phyloP scores from a whole-genome alignment of 768 basidiomycete species.

The Piloderma croceum region DNA sequence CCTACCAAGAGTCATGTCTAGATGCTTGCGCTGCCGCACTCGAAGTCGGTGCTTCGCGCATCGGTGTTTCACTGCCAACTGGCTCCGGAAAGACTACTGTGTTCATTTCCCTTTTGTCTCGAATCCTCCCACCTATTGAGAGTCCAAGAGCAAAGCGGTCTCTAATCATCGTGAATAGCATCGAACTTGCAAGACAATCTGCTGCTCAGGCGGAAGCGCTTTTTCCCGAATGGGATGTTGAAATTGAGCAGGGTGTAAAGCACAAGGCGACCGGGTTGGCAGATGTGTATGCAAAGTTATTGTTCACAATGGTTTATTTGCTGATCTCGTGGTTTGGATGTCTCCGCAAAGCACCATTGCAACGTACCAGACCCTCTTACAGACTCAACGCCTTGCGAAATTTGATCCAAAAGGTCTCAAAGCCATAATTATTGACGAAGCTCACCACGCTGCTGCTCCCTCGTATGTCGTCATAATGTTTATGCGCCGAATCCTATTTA shows the following conservation, averaged over 20 bases:
- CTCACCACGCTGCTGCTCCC: conserved; percentile 90
- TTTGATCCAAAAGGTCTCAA: conserved; percentile 65
- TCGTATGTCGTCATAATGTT: conserved; percentile 53
- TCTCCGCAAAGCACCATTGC: conserved; percentile 64
- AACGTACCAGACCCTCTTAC: conserved; percentile 81
- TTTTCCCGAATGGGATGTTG: conserved; percentile 72
- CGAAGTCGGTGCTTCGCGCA: conserved; percentile 57
- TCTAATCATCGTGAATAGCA: conserved; percentile 81
- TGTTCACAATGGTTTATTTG: neutral
- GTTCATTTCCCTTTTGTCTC: conserved; percentile 76
- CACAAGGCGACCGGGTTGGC: conserved; percentile 74
- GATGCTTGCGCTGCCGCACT: conserved; percentile 72
- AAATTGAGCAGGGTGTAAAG: conserved; percentile 85
- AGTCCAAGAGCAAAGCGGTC: conserved; percentile 48
- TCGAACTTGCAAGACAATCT: conserved; percentile 87
- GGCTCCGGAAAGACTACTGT: conserved; percentile 68
- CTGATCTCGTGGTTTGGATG: neutral
- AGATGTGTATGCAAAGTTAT: conserved; percentile 71
- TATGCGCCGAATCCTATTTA: conserved; percentile 7
- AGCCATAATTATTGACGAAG: conserved; percentile 85
- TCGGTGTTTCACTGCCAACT: conserved; percentile 61
- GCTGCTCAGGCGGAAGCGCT: conserved; percentile 61
- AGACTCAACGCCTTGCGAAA: conserved; percentile 58
- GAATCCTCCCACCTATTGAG: conserved; percentile 42
- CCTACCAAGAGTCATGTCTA: conserved; percentile 83